phyloP scores from a whole-genome alignment of 2,329 filamentous ascomycete species.

The Colletotrichum spinosum region DNA sequence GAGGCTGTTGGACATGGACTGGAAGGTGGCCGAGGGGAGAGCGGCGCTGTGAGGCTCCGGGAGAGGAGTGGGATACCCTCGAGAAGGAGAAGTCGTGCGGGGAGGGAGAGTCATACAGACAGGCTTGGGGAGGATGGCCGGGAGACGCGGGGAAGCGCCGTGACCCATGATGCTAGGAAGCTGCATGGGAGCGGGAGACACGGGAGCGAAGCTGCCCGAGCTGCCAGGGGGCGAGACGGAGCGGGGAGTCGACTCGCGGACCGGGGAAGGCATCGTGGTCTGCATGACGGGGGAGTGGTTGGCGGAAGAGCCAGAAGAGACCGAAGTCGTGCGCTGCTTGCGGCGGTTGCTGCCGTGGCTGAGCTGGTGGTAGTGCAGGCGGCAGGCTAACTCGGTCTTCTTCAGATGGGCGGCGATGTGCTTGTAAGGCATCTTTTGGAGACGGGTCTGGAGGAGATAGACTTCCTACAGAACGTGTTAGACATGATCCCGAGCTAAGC shows the following conservation, averaged over 20 bases:
- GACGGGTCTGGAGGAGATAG: constrained; percentile 84
- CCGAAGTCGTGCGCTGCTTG: constrained; percentile 76
- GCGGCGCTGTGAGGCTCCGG: constrained; percentile 59
- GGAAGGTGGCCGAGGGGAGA: constrained; percentile 55
- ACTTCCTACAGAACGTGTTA: constrained; percentile 68
- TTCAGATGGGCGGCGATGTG: constrained; percentile 87
- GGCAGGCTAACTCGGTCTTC: constrained; percentile 89
- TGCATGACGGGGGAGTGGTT: constrained; percentile 64
- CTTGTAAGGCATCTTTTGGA: constrained; percentile 92
- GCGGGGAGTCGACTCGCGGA: constrained; percentile 59
- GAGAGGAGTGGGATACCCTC: constrained; percentile 54
- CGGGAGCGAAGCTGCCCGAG: constrained; percentile 57
- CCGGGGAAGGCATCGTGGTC: constrained; percentile 61
- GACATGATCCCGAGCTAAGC: not conserved
- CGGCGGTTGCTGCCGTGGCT: constrained; percentile 85
- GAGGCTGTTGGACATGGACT: constrained; percentile 39
- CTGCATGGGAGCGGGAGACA: constrained; percentile 60
- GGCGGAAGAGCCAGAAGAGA: constrained; percentile 72
- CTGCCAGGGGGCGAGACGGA: constrained; percentile 62
- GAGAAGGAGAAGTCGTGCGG: constrained; percentile 48
- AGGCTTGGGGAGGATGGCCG: constrained; percentile 76
- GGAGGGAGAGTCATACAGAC: constrained; percentile 59
- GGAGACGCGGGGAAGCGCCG: constrained; percentile 63
- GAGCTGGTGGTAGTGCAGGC: constrained; percentile 88
- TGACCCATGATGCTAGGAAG: constrained; percentile 65